Percentiles rank a stretch among this genome's conserved stretches.
These are phyloP conservation scores for Oryza glaberrima DNA, from an alignment of 176 grass and related monocot genomes.

Conservation along the genomic window DNA sequence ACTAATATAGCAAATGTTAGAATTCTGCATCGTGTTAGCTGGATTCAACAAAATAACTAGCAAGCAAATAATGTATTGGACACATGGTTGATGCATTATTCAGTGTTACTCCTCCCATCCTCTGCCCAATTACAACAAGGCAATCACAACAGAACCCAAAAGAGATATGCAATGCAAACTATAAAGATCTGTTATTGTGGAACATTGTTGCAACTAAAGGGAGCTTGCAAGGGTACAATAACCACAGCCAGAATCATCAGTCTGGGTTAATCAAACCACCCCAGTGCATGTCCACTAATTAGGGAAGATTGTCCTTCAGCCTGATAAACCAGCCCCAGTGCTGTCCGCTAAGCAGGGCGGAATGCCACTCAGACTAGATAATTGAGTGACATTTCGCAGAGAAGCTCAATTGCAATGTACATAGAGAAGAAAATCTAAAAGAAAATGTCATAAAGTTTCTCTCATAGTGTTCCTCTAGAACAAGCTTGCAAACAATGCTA, in stretches of 20 bases:
- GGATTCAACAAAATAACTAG: not conserved
- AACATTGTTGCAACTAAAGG: not conserved
- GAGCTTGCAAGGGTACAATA: not conserved
- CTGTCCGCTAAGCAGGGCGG: not conserved
- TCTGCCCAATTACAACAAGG: not conserved
- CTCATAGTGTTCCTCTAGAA: not conserved
- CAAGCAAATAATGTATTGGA: not conserved
- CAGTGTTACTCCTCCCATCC: not conserved
- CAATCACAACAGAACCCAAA: not conserved
- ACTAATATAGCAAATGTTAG: not conserved
- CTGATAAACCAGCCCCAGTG: not conserved
- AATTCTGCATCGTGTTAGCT: not conserved
- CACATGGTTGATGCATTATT: not conserved
- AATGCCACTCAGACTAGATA: not conserved
- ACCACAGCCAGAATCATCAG: not conserved
- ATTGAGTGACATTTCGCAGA: not conserved
- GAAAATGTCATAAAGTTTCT: not conserved
- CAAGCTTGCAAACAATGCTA: not conserved
- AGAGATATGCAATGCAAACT: not conserved
- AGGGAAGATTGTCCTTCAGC: not conserved
- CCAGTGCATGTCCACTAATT: not conserved
- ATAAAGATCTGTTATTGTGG: not conserved
- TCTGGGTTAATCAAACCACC: not conserved
- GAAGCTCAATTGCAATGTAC: not conserved
- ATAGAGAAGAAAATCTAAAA: not conserved